These are phyloP conservation scores for Leptographium lundbergii DNA, from an alignment of 2,329 filamentous ascomycete species.

Conservation along the genomic window DNA sequence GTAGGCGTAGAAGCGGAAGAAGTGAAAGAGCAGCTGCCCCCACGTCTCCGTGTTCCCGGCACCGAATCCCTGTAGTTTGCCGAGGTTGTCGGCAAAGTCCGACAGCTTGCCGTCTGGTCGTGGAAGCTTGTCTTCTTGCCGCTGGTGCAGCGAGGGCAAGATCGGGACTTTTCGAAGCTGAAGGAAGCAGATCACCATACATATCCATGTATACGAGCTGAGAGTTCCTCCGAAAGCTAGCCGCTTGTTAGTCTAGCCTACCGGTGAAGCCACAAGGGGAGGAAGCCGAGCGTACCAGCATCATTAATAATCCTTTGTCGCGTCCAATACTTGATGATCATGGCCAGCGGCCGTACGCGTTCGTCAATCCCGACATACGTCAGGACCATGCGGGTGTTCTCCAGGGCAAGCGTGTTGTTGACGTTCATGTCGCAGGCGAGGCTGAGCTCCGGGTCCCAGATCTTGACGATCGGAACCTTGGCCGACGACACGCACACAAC, in stretches of 20 bases:
- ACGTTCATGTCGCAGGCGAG: slow-evolving; percentile 97
- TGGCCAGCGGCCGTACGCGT: slow-evolving; percentile 79
- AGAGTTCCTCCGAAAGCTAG: slow-evolving; percentile 83
- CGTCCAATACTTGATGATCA: slow-evolving; percentile 98
- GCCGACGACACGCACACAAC: slow-evolving; percentile 90
- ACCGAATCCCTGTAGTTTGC: slow-evolving; percentile 62
- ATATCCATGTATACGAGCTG: slow-evolving; percentile 99
- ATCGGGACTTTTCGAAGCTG: slow-evolving; percentile 78
- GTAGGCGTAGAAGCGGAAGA: slow-evolving; percentile 90
- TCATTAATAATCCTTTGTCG: slow-evolving; percentile 87
- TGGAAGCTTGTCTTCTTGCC: slow-evolving; percentile 46
- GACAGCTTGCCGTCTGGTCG: slow-evolving; percentile 54
- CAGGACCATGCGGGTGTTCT: slow-evolving; percentile 96
- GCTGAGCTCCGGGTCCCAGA: slow-evolving; percentile 88
- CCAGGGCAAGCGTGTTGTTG: slow-evolving; percentile 87
- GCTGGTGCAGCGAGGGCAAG: slow-evolving; percentile 72
- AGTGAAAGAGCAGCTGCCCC: slow-evolving; percentile 82
- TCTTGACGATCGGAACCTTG: slow-evolving; percentile 96
- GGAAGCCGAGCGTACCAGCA: slow-evolving; percentile 48
- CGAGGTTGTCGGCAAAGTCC: slow-evolving; percentile 77
- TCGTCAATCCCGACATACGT: slow-evolving; percentile 92
- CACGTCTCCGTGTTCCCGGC: slow-evolving; percentile 67
- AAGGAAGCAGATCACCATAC: slow-evolving; percentile 91
- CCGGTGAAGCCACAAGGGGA: not conserved
- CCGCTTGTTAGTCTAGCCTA: not conserved